A percentile compares a stretch with the other conserved stretches of the same genome.
Conservation (phyloP, 176 grass and related monocot species). For the Lolium rigidum region DNA sequence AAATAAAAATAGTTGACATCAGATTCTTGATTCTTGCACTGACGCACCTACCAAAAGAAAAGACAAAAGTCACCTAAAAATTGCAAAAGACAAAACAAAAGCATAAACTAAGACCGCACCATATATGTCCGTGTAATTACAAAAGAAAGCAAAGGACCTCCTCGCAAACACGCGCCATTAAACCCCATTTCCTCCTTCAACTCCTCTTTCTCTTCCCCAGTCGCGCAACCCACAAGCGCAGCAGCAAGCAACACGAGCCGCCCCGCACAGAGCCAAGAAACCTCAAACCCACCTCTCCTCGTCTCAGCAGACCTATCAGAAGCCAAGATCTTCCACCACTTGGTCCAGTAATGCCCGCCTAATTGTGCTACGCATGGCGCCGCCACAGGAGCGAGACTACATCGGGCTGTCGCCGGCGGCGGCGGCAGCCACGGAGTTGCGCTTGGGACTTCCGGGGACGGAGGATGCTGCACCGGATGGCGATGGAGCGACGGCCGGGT, state of each 20-base stretch:
- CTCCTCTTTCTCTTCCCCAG: not conserved
- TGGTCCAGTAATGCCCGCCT: slow-evolving; percentile 40
- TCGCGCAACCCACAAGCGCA: slow-evolving; percentile 30
- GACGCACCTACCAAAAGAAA: slow-evolving; percentile 23
- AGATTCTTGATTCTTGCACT: slow-evolving; percentile 10
- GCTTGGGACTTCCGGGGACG: slow-evolving; percentile 69
- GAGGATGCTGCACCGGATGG: slow-evolving; percentile 32
- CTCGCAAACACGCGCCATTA: slow-evolving; percentile 27
- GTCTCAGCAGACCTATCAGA: slow-evolving; percentile 3
- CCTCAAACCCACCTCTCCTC: slow-evolving; percentile 33
- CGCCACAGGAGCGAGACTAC: slow-evolving; percentile 76
- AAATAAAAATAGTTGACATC: not conserved
- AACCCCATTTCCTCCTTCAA: slow-evolving; percentile 35
- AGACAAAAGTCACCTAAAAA: slow-evolving; percentile 42
- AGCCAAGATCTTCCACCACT: slow-evolving; percentile 5
- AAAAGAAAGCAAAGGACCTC: not conserved
- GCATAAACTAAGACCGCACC: not conserved
- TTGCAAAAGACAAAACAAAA: slow-evolving; percentile 35
- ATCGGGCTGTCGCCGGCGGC: slow-evolving; percentile 62
- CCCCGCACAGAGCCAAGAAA: slow-evolving; percentile 42
- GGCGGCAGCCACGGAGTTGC: slow-evolving; percentile 70
- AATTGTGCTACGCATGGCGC: slow-evolving; percentile 49
- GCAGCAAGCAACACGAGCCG: slow-evolving; percentile 17
- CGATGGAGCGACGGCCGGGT: not conserved
- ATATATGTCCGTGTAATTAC: not conserved